Evolutionary conservation across 805 yeast species (phyloP), one percentile per base, ranked within the genome.

Genomic region (Saccharomyces jurei): DNA sequence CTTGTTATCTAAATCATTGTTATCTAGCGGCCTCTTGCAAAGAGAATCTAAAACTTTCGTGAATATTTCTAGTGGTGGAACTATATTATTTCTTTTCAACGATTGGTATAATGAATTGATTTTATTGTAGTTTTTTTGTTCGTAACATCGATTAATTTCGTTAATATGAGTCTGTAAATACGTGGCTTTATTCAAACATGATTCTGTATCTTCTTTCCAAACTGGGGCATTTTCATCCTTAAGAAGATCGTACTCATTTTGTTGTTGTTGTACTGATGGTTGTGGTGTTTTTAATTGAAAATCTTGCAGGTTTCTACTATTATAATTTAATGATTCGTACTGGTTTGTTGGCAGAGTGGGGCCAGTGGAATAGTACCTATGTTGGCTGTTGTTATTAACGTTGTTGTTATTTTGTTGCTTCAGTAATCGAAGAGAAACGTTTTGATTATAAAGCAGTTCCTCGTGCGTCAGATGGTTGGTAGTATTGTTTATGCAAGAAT

Each of bases 31-130:
- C 66, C 94, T 76, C 47, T 67, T 56, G 13, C 77, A 68, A 10
- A 86, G 75, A 0, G 90, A 82, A 22, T 71, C 66, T 48, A 86
- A 69, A 4, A 86, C 81, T 17, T 77, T 70, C 56, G 81, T 79
- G 69, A 81, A 86, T 1, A 76, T 66, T 2, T 75, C 77, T 6
- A 81, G 64, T 6, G 82, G 71, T 28, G 88, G 87, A 1, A 79
- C 62, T 3, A 77, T 60, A 6, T 67, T 68, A 54, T 75, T 75
- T 60, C 79, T 66, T 58, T 71, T 73, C 50, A 75, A 56, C 1
- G 78, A 67, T 61, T 72, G 71, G 52, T 74, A 75, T 5, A 73
- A 55, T 0, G 78, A 66, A 52, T 74, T 71, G 36, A 74, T 70
- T 52, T 63, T 68, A 54, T 74, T 68, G 51, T 59, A 68, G 44